A percentile compares a stretch with the other conserved stretches of the same genome.
Conservation (phyloP, 768 basidiomycete species). For the Mycena amicta region DNA sequence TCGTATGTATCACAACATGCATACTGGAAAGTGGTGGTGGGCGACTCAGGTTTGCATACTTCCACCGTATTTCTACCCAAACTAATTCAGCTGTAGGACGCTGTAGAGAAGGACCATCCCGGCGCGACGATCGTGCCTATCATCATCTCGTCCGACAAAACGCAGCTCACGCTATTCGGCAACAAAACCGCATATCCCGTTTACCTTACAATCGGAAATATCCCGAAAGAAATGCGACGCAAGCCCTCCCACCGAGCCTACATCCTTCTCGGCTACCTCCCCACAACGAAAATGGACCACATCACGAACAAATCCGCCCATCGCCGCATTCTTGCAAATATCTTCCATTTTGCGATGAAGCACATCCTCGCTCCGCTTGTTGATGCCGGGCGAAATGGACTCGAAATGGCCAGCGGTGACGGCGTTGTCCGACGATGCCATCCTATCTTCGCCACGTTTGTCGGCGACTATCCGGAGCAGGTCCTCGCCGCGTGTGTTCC, state of each 20-base stretch:
- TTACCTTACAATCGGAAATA: background rate
- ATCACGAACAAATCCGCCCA: too few relatives aligned
- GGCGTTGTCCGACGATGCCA: conserved; percentile 23
- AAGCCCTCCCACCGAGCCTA: background rate
- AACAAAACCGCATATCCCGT: conserved; percentile 1
- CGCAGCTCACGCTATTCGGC: background rate
- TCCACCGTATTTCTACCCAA: background rate
- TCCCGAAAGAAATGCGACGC: background rate
- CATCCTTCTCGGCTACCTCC: too few relatives aligned
- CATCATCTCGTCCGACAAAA: background rate
- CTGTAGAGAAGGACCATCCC: background rate
- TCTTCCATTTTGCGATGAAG: too few relatives aligned
- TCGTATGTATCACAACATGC: conserved; percentile 28
- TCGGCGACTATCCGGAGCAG: conserved; percentile 28
- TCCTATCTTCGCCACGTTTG: conserved; percentile 18
- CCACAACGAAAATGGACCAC: too few relatives aligned
- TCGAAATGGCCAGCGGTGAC: conserved; percentile 28
- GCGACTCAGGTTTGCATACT: conserved; percentile 25
- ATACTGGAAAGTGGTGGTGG: conserved; percentile 35
- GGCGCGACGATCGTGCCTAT: background rate
- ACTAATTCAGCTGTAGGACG: background rate
- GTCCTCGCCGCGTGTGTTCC: conserved; percentile 17
- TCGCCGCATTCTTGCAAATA: too few relatives aligned
- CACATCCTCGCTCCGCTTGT: too few relatives aligned
- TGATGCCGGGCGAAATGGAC: conserved; percentile 4